A percentile compares a stretch with the other conserved stretches of the same genome.
Evolutionary conservation across 1,284 basidiomycete species (phyloP).

Genomic region (Ganoderma resinaceum): DNA sequence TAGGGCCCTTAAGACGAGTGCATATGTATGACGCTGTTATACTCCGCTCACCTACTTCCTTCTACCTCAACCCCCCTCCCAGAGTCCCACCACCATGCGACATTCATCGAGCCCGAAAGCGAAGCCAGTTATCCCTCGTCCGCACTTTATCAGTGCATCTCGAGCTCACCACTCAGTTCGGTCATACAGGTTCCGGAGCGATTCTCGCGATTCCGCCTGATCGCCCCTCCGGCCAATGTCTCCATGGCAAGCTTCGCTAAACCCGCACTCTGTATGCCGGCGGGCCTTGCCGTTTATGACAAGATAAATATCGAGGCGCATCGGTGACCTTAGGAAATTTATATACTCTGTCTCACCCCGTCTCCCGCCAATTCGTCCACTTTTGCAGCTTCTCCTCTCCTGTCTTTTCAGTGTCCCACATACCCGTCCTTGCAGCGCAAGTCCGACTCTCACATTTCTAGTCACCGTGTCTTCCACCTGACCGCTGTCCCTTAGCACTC

Average conservation of each 20-base stretch:
- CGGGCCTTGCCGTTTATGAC: background rate
- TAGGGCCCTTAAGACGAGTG: too few species aligned
- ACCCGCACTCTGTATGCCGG: background rate
- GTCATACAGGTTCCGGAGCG: background rate
- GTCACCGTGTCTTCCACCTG: background rate
- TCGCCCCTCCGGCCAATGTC: background rate
- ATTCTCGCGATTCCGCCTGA: background rate
- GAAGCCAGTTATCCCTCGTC: background rate
- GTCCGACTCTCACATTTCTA: background rate
- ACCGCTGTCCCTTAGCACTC: background rate
- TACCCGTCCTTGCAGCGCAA: conserved; percentile 18
- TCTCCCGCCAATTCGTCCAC: background rate
- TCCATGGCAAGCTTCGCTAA: background rate
- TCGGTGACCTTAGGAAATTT: background rate
- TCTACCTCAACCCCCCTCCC: too few species aligned
- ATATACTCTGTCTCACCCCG: background rate
- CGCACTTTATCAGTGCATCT: background rate
- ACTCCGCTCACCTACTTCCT: too few species aligned
- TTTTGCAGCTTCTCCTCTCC: conserved; percentile 18
- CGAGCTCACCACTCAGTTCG: background rate
- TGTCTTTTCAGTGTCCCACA: conserved; percentile 12
- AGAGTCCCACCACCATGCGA: too few species aligned
- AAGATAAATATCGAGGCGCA: background rate
- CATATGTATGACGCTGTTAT: too few species aligned
- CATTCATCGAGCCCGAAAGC: too few species aligned